Evolutionary conservation across 257 asterid species (phyloP).

Genomic region (Solanum boliviense): DNA sequence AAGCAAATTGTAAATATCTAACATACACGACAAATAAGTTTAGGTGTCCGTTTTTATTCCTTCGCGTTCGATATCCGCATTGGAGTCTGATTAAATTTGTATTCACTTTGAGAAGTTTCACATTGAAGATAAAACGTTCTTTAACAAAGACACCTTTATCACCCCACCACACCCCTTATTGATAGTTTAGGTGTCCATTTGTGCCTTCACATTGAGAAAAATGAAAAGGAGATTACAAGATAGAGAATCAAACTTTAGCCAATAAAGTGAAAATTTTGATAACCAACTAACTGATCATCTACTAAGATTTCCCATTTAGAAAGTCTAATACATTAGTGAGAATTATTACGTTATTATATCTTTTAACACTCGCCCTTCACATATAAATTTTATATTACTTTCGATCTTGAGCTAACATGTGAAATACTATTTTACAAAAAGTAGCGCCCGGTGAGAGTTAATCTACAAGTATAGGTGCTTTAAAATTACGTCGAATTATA

Average conservation of each 20-base stretch:
- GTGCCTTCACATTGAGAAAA: background rate
- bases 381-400: background rate
- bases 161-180: too few relatives aligned
- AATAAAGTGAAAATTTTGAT: too few relatives aligned
- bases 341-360: too few relatives aligned
- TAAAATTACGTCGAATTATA: background rate
- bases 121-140: background rate
- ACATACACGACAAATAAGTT: background rate
- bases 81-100: too few relatives aligned
- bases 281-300: background rate
- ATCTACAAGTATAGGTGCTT: too few relatives aligned
- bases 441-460: background rate
- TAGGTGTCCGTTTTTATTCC: too few relatives aligned
- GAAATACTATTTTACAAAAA: too few relatives aligned
- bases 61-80: background rate
- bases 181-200: background rate
- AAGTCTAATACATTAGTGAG: too few relatives aligned
- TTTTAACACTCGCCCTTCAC: background rate
- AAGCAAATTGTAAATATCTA: background rate
- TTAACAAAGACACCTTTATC: too few relatives aligned
- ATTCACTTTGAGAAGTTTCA: fast-evolving
- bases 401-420: background rate
- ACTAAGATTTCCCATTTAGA: background rate
- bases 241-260: too few relatives aligned
- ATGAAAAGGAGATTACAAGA: background rate